phyloP scores from a whole-genome alignment of 352 stramenopile genomes.

The Phytopythium sindhum region DNA sequence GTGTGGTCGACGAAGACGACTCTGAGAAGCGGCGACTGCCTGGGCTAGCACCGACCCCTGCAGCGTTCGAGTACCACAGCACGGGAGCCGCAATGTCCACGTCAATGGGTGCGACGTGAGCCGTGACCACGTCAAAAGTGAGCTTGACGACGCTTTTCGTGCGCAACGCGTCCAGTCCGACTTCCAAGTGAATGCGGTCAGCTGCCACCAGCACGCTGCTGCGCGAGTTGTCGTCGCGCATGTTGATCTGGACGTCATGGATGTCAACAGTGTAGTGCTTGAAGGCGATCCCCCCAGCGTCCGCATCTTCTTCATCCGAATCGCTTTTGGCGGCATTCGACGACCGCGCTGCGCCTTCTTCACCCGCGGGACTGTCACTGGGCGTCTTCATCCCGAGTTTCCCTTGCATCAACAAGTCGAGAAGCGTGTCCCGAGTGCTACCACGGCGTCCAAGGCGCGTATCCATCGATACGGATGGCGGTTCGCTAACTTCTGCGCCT shows the following conservation, averaged over 20 bases:
- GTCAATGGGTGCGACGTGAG: constrained; percentile 67
- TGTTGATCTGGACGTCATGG: constrained; percentile 77
- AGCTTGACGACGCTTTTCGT: constrained; percentile 54
- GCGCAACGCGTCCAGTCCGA: constrained; percentile 43
- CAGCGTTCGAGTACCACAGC: constrained; percentile 60
- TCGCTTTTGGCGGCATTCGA: constrained; percentile 12
- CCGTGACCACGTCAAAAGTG: constrained; percentile 65
- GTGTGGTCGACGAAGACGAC: constrained; percentile 3
- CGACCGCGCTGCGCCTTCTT: constrained; percentile 12
- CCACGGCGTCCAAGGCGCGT: constrained; percentile 21
- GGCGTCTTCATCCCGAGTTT: constrained; percentile 49
- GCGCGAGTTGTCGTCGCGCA: constrained; percentile 57
- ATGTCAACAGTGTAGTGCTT: constrained; percentile 79
- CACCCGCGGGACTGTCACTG: constrained; percentile 18
- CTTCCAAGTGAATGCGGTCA: constrained; percentile 74
- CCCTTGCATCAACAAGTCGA: constrained; percentile 73
- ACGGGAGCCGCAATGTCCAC: constrained; percentile 71
- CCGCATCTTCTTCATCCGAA: constrained; percentile 8
- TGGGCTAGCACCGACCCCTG: background rate
- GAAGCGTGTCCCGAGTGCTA: constrained; percentile 54
- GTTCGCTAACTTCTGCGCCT: background rate
- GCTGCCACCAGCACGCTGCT: constrained; percentile 72
- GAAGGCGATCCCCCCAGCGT: constrained; percentile 34
- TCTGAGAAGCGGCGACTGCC: background rate
- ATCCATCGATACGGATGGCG: background rate